phyloP scores from a whole-genome alignment of 2,329 filamentous ascomycete species.

The Diaporthe destruens region DNA sequence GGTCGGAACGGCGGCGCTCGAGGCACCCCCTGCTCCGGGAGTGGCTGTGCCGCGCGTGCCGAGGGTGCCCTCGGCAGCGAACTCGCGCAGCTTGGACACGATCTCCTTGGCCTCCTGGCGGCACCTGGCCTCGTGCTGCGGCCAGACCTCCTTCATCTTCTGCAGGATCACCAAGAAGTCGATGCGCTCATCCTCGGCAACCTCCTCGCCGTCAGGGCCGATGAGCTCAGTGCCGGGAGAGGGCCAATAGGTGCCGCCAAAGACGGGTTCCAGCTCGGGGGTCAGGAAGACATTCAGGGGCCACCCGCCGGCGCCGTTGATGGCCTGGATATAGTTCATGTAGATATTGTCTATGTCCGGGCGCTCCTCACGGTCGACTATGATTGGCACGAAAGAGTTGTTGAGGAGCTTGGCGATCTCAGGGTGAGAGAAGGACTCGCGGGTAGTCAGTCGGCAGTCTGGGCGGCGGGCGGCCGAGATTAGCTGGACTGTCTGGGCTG shows the following conservation, averaged over 20 bases:
- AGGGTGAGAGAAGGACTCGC: slow-evolving; percentile 88
- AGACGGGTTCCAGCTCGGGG: slow-evolving; percentile 91
- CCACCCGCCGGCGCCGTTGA: slow-evolving; percentile 91
- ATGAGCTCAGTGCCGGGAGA: slow-evolving; percentile 74
- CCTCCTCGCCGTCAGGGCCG: slow-evolving; percentile 57
- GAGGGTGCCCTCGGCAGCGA: slow-evolving; percentile 88
- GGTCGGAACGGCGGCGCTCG: slow-evolving; percentile 45
- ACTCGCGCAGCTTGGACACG: slow-evolving; percentile 82
- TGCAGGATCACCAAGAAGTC: slow-evolving; percentile 86
- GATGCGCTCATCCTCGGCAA: slow-evolving; percentile 68
- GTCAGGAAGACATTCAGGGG: slow-evolving; percentile 97
- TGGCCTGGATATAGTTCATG: slow-evolving; percentile 98
- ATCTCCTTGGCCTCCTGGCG: slow-evolving; percentile 87
- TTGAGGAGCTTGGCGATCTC: slow-evolving; percentile 88
- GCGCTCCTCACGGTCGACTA: slow-evolving; percentile 93
- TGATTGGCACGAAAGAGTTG: slow-evolving; percentile 87
- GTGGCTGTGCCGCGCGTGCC: slow-evolving; percentile 55
- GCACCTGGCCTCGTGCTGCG: slow-evolving; percentile 85
- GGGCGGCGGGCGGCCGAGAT: slow-evolving; percentile 6
- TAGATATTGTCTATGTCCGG: slow-evolving; percentile 96
- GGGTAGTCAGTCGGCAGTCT: slow-evolving; percentile 92
- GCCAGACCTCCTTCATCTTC: slow-evolving; percentile 83
- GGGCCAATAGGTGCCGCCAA: slow-evolving; percentile 97
- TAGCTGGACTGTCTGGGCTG: not conserved
- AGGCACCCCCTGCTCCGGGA: slow-evolving; percentile 47